phyloP scores from a whole-genome alignment of 495 filamentous ascomycete genomes.

The Penicillium longicatenatum region DNA sequence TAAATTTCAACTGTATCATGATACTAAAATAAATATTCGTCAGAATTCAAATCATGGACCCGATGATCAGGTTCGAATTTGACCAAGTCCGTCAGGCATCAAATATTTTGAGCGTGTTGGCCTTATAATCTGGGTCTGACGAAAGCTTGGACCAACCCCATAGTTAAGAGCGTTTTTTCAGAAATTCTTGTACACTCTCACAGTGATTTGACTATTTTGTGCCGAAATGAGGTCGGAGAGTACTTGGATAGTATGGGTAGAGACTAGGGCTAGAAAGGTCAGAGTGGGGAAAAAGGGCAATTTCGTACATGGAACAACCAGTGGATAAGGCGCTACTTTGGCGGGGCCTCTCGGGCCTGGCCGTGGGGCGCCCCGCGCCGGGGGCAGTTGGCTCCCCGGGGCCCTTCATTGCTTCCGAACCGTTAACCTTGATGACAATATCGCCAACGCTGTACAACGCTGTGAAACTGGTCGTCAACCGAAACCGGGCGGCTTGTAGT shows the following conservation, averaged over 20 bases:
- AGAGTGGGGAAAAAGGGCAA: neutral
- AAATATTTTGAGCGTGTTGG: neutral
- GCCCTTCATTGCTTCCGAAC: too few relatives aligned
- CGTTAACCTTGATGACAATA: too few relatives aligned
- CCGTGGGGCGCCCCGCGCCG: neutral
- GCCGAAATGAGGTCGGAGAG: neutral
- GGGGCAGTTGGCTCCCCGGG: neutral
- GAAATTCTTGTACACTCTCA: neutral
- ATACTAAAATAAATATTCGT: neutral
- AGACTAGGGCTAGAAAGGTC: neutral
- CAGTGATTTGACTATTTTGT: neutral
- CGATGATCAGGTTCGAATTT: neutral
- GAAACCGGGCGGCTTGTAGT: too few relatives aligned
- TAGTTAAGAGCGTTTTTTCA: conserved; percentile 5
- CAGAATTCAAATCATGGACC: neutral
- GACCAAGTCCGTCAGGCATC: neutral
- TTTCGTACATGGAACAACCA: neutral
- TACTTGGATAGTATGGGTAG: neutral
- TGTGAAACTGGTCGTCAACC: too few relatives aligned
- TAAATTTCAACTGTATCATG: neutral
- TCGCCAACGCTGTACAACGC: too few relatives aligned
- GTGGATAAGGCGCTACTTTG: neutral
- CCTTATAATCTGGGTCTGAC: neutral
- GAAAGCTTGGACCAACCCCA: conserved; percentile 3
- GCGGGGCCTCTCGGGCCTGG: neutral